These are phyloP conservation scores for Daedaleopsis nitida DNA, from an alignment of 768 basidiomycete species.

Conservation along the genomic window DNA sequence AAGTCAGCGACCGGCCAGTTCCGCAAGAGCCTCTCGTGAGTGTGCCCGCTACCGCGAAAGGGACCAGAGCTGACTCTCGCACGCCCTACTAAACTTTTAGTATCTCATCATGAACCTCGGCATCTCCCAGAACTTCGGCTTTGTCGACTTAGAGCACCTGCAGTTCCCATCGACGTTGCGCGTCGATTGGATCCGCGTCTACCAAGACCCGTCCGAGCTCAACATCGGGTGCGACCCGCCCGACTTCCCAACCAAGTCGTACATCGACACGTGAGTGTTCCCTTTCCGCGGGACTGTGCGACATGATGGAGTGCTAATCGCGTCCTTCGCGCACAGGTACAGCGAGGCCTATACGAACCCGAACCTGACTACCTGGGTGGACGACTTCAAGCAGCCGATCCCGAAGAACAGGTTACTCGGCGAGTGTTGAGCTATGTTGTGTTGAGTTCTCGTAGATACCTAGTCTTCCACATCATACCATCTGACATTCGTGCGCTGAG, in stretches of 20 bases:
- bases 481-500: too few species aligned
- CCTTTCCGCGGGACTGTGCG: too few species aligned
- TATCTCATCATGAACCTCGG: slow-evolving; percentile 61
- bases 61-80: background rate
- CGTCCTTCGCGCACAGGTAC: slow-evolving; percentile 41
- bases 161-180: slow-evolving; percentile 63
- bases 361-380: slow-evolving; percentile 41
- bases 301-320: background rate
- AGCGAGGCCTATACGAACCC: slow-evolving; percentile 72
- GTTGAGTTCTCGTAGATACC: too few species aligned
- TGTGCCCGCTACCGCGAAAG: background rate
- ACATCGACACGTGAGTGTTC: slow-evolving; percentile 54
- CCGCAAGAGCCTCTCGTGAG: slow-evolving; percentile 83
- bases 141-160: slow-evolving; percentile 54
- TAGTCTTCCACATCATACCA: too few species aligned
- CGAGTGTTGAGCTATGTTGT: too few species aligned
- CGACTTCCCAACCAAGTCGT: slow-evolving; percentile 71
- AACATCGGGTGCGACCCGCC: slow-evolving; percentile 72
- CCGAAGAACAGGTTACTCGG: too few species aligned
- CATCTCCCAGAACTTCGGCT: slow-evolving; percentile 61
- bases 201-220: slow-evolving; percentile 49
- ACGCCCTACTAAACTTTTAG: slow-evolving; percentile 25
- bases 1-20: slow-evolving; percentile 70
- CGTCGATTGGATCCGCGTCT: slow-evolving; percentile 84
- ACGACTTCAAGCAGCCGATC: too few species aligned